Evolutionary conservation across 257 asterid genomes (phyloP).

Genomic region (Primulina tabacum): DNA sequence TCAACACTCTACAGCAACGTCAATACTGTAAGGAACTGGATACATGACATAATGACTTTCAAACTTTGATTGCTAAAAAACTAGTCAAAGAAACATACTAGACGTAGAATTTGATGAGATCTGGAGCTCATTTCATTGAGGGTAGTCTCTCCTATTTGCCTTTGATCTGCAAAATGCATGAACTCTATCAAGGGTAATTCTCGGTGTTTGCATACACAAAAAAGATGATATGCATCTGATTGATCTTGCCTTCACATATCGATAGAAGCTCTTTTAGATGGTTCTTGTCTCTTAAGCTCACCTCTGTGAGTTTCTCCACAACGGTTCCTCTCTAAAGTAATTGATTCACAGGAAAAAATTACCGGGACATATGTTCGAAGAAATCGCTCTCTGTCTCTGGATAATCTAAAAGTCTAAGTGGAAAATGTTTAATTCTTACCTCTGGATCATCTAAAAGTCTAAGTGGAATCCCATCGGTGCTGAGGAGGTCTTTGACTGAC

Average conservation of each 20-base stretch:
- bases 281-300: constrained; percentile 45
- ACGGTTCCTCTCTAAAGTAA: constrained; percentile 71
- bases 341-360: neutral
- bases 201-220: neutral
- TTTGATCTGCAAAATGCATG: constrained; percentile 58
- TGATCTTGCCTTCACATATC: constrained; percentile 65
- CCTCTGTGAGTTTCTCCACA: constrained; percentile 79
- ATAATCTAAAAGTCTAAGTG: constrained; percentile 89
- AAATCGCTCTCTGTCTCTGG: constrained; percentile 44
- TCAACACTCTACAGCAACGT: constrained; percentile 60
- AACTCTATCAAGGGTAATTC: neutral
- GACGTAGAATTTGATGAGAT: constrained; percentile 86
- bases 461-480: constrained; percentile 53
- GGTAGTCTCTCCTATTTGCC: constrained; percentile 85
- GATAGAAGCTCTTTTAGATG: constrained; percentile 72
- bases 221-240: neutral
- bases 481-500: constrained; percentile 78
- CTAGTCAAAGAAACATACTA: constrained; percentile 42
- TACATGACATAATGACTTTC: neutral
- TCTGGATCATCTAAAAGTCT: constrained; percentile 96
- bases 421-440: constrained; percentile 35
- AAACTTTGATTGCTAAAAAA: neutral
- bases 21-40: neutral
- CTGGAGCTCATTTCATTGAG: constrained; percentile 89
- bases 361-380: neutral